These are phyloP conservation scores for Phytopythium vexans DNA, from an alignment of 352 stramenopile genomes.

Conservation along the genomic window DNA sequence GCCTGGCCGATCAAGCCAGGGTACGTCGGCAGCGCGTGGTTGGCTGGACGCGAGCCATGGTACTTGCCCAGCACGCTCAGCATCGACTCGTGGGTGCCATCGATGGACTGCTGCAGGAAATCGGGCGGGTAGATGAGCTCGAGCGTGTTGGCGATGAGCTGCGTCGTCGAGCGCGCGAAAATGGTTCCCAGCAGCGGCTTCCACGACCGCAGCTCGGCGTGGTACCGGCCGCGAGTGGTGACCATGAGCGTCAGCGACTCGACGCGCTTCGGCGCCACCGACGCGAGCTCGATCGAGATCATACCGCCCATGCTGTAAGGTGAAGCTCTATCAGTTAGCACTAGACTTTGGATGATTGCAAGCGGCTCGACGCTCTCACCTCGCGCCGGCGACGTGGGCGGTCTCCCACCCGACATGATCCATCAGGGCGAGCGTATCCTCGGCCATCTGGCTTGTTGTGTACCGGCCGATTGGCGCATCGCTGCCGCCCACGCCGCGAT, in stretches of 20 bases:
- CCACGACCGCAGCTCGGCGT: conserved; percentile 20
- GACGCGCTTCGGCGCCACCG: conserved; percentile 23
- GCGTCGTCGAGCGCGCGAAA: conserved; percentile 24
- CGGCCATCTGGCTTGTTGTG: conserved; percentile 45
- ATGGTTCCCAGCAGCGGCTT: conserved; percentile 24
- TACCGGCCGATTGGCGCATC: conserved; percentile 34
- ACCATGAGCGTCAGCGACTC: conserved; percentile 37
- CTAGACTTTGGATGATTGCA: background rate
- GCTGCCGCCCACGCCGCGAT: conserved; percentile 39
- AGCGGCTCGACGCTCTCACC: conserved; percentile 4
- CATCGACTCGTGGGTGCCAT: conserved; percentile 25
- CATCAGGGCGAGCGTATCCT: conserved; percentile 37
- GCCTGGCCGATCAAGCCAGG: conserved; percentile 38
- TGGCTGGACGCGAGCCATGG: conserved; percentile 22
- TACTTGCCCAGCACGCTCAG: conserved; percentile 31
- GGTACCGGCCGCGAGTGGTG: conserved; percentile 31
- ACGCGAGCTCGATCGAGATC: conserved; percentile 41
- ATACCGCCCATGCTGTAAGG: conserved; percentile 33
- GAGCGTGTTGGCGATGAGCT: conserved; percentile 25
- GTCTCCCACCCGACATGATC: conserved; percentile 37
- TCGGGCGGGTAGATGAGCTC: conserved; percentile 35
- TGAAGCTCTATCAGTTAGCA: background rate
- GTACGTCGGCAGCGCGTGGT: conserved; percentile 15
- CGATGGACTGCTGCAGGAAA: conserved; percentile 26
- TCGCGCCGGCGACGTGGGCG: conserved; percentile 33